These are phyloP conservation scores for Hygrophoropsis aurantiaca DNA, from an alignment of 768 basidiomycete species.

Conservation along the genomic window DNA sequence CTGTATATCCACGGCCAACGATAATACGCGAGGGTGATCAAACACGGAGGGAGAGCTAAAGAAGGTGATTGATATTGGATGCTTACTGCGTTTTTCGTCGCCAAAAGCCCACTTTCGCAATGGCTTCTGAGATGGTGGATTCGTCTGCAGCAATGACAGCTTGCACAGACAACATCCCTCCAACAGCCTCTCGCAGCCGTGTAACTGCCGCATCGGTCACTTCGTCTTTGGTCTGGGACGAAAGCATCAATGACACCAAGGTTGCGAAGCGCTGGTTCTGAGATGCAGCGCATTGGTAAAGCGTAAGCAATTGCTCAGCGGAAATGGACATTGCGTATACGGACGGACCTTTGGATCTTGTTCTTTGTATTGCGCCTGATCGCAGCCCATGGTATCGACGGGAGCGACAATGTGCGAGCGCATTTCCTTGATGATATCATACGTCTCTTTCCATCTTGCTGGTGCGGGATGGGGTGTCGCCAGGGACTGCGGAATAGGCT, in stretches of 20 bases:
- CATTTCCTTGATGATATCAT: slow-evolving; percentile 76
- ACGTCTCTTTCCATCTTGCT: slow-evolving; percentile 63
- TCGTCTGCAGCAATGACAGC: slow-evolving; percentile 65
- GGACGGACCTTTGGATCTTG: slow-evolving; percentile 59
- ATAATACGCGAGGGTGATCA: too few species aligned
- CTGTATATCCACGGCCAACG: not conserved
- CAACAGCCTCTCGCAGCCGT: slow-evolving; percentile 70
- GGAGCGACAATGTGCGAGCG: slow-evolving; percentile 71
- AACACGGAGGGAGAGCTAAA: too few species aligned
- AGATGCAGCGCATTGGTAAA: not conserved
- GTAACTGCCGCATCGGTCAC: slow-evolving; percentile 78
- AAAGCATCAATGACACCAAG: slow-evolving; percentile 91
- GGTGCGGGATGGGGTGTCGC: slow-evolving; percentile 68
- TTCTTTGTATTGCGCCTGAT: slow-evolving; percentile 64
- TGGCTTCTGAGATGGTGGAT: slow-evolving; percentile 65
- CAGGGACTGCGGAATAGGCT: slow-evolving; percentile 53
- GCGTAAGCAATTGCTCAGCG: not conserved
- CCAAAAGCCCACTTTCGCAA: slow-evolving; percentile 93
- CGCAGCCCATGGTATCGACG: slow-evolving; percentile 92
- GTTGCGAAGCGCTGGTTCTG: slow-evolving; percentile 83
- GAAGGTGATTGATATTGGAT: too few species aligned
- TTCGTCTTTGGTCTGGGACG: slow-evolving; percentile 93
- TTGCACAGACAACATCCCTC: slow-evolving; percentile 78
- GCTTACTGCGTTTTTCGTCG: slow-evolving; percentile 74
- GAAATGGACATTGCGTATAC: not conserved